Evolutionary conservation across 306 rosid genomes (phyloP), one percentile per base, ranked within the genome.

Genomic region (Adenanthera pavonina): DNA sequence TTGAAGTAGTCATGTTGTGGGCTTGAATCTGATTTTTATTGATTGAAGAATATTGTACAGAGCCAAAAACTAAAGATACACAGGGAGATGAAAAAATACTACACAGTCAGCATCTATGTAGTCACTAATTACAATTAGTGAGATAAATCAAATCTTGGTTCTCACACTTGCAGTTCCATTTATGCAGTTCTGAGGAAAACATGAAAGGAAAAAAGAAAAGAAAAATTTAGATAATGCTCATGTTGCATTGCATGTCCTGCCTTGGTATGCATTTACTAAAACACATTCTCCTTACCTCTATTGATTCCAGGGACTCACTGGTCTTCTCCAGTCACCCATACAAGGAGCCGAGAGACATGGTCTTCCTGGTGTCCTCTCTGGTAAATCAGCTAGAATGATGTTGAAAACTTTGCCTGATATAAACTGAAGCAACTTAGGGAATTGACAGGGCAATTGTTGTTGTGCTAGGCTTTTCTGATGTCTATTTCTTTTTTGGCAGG

Each of bases 341-440:
- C 88, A 87, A 83, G 99, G 94, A 84, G 99, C 98, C 78, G 99
- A 95, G 90, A 95, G 87, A 79, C 99, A 95, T 89, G 99, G 99
- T 81, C 97, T 93, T 79, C 98, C 98, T 49, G 99, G 99, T 78
- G 98, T 95, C 78, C 82, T 95, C 48, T 95, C 98, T 15, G 98
- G 96, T 93, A 87, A 87, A 51, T 53, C 70, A 60, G 72, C 64
- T 65, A 44, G 71, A 77, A 62, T 81, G 67, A 76, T 71, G 35
- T 69, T 78, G 44, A 15, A 67, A 60, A 73, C 38, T 52, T 76
- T 60, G 41, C 2, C 67, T 60, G 66, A 66, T 71, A 52, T 60
- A 16, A 41, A 36, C 64, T 80, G 40, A 68, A 81, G 66, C 59
- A 54, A 47, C 74, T 61, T 67, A 44, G 59, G 70, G 72, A 76